These are phyloP conservation scores for Fusarium verrucosum DNA, from an alignment of 2,329 filamentous ascomycete genomes.

Conservation along the genomic window DNA sequence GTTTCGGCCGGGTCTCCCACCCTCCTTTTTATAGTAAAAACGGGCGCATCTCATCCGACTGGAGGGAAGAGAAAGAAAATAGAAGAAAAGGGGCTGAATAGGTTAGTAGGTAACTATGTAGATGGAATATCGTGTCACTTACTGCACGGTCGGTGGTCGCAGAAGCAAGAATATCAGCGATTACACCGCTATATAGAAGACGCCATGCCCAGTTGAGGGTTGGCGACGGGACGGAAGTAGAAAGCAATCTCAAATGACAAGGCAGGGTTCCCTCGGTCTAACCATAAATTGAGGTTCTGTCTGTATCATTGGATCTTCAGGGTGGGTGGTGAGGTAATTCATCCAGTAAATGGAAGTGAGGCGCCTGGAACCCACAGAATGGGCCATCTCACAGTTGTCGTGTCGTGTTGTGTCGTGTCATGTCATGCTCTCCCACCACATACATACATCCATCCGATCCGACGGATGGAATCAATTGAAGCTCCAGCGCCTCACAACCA, in stretches of 20 bases:
- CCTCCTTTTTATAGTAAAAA: constrained; percentile 25
- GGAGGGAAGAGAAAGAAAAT: not conserved
- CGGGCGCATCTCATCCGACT: constrained; percentile 13
- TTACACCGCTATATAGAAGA: constrained; percentile 14
- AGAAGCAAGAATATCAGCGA: not conserved
- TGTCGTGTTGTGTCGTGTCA: constrained; percentile 34
- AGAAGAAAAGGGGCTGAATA: not conserved
- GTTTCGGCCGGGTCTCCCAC: constrained; percentile 12
- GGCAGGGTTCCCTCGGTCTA: constrained; percentile 1
- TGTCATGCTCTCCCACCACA: constrained; percentile 17
- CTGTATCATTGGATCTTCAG: not conserved
- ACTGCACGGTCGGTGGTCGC: not conserved
- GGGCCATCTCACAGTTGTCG: constrained; percentile 6
- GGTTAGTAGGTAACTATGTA: too few species aligned
- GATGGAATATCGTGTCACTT: constrained; percentile 9
- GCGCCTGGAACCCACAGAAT: constrained; percentile 18
- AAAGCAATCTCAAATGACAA: constrained; percentile 10
- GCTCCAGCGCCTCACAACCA: constrained; percentile 24
- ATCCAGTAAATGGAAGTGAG: constrained; percentile 32
- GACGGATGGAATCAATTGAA: not conserved
- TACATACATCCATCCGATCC: too few species aligned
- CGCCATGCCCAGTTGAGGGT: constrained; percentile 3
- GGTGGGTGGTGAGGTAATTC: not conserved
- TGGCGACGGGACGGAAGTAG: constrained; percentile 2
- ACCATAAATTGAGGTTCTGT: constrained; percentile 3